A percentile compares a stretch with the other conserved stretches of the same genome.
These are phyloP conservation scores for Leccinellum rugosiceps DNA, from an alignment of 768 basidiomycete species.

Conservation along the genomic window DNA sequence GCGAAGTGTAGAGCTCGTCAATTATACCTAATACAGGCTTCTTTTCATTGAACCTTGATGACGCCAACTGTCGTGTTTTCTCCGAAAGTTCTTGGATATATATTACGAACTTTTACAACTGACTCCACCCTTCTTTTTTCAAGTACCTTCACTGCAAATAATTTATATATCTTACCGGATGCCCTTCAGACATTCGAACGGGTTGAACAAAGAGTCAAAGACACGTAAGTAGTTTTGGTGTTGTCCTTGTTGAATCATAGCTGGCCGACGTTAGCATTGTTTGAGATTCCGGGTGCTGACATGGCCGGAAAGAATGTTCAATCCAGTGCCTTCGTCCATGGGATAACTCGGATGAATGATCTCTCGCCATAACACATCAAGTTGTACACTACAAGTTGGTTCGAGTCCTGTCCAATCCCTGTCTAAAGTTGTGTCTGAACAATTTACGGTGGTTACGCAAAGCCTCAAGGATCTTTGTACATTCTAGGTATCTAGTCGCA, in stretches of 20 bases:
- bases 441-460: too few species aligned
- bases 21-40: slow-evolving; percentile 21
- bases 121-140: slow-evolving; percentile 3
- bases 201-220: neutral
- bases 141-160: slow-evolving; percentile 25
- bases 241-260: neutral
- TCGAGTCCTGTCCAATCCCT: too few species aligned
- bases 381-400: too few species aligned
- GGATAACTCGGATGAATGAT: too few species aligned
- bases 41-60: neutral
- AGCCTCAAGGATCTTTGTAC: too few species aligned
- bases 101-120: slow-evolving; percentile 12
- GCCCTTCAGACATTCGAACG: slow-evolving; percentile 4
- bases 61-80: slow-evolving; percentile 3
- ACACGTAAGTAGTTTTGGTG: neutral
- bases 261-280: neutral
- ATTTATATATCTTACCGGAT: slow-evolving; percentile 23
- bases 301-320: too few species aligned
- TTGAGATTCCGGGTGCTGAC: neutral
- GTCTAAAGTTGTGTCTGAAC: too few species aligned
- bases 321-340: too few species aligned
- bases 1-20: slow-evolving; percentile 73
- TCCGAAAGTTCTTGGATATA: slow-evolving; percentile 24
- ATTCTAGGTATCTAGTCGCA: too few species aligned
- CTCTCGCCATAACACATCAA: too few species aligned